phyloP scores from a whole-genome alignment of 805 yeast genomes.

The Yarrowia bubula region DNA sequence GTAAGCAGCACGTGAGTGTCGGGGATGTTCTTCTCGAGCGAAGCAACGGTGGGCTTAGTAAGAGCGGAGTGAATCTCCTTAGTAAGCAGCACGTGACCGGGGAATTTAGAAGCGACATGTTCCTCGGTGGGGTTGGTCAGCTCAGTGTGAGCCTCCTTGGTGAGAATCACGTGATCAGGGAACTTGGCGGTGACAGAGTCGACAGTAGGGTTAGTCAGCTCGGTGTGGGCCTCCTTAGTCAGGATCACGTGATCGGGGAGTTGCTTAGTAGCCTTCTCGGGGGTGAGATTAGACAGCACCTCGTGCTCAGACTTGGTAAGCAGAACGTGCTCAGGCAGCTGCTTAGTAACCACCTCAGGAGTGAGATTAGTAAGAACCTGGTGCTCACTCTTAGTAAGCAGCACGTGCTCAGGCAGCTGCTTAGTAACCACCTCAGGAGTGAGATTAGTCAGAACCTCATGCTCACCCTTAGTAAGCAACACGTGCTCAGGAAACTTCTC shows the following conservation, averaged over 20 bases:
- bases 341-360: background rate
- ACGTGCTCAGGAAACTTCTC: constrained; percentile 1
- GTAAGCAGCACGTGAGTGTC: background rate
- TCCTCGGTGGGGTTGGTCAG: background rate
- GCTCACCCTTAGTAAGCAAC: background rate
- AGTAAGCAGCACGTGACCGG: background rate
- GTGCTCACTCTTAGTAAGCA: background rate
- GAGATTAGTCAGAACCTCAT: background rate
- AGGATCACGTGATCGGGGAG: constrained; percentile 11
- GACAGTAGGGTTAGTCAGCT: background rate
- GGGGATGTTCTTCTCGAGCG: background rate
- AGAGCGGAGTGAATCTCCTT: background rate
- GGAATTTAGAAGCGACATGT: constrained; percentile 19
- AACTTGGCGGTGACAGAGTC: background rate
- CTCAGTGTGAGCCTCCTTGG: background rate
- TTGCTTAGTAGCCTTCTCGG: background rate
- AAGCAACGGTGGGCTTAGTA: background rate
- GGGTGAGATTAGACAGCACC: background rate
- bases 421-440: background rate
- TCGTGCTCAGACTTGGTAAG: background rate
- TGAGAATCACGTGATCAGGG: too few species aligned
- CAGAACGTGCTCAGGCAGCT: background rate
- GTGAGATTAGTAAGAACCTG: background rate
- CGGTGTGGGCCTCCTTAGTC: background rate
- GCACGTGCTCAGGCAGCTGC: background rate